Evolutionary conservation across 2,329 filamentous ascomycete species (phyloP), one percentile per base, ranked within the genome.

Genomic region (Cyphellophora attinorum): DNA sequence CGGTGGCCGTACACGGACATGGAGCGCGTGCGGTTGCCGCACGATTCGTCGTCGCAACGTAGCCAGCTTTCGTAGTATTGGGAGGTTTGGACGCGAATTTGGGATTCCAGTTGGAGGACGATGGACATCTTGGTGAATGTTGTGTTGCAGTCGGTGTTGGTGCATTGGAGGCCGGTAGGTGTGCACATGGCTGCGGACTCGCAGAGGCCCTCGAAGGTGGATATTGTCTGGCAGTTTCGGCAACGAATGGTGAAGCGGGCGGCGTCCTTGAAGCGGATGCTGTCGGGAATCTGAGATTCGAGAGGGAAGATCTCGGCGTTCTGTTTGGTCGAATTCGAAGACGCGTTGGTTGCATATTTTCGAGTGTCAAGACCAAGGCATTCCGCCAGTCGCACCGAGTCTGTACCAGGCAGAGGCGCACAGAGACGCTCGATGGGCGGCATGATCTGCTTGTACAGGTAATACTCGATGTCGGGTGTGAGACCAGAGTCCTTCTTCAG

Each of bases 401-500:
- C 93, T 2, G 91, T 98, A 39, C 91, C 91, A 11, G 76, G 76
- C 51, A 98, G 95, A 40, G 93, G 94, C 41, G 89, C 91, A 56
- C 91, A 98, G 14, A 98, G 78, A 70, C 91, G 85, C 64, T 98
- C 91, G 16, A 98, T 91, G 0, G 91, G 91, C 8, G 91, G 91
- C 61, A 98, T 85, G 39, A 98, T 95, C 60, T 98, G 91, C 67
- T 98, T 98, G 65, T 85, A 81, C 25, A 98, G 76, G 58, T 98
- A 98, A 74, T 88, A 96, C 55, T 98, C 91, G n/a, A 95, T 74
- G 53, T 98, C 91, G 2, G 88, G 85, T 38, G 80, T 72, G 5
- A 98, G 70, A 1, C 68, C 79, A 1, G 80, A 78, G 47, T 83
- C 82, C 11, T 75, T 54, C 53, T 91, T 93, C 39, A 84, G 65